A percentile compares a stretch with the other conserved stretches of the same genome.
These are phyloP conservation scores for Debaryomyces tyrocola DNA, from an alignment of 805 yeast species.

Conservation along the genomic window DNA sequence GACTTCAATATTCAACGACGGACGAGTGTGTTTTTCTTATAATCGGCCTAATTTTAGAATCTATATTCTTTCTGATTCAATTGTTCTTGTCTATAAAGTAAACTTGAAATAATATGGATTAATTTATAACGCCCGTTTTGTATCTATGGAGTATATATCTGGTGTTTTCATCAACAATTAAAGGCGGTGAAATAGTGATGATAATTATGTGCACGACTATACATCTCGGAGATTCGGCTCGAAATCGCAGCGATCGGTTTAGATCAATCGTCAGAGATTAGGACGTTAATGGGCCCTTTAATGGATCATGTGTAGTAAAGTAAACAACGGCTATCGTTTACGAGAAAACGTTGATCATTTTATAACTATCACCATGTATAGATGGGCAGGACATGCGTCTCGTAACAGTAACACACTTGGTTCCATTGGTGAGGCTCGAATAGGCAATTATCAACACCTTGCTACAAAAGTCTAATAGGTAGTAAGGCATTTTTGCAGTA, in stretches of 20 bases:
- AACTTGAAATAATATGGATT: too few species aligned
- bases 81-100: neutral
- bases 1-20: too few species aligned
- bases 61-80: neutral
- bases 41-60: too few species aligned
- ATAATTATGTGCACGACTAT: neutral
- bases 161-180: neutral
- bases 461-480: neutral
- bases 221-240: neutral
- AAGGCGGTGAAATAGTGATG: neutral
- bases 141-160: neutral
- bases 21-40: too few species aligned
- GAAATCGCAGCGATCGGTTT: neutral
- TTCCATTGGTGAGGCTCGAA: slow-evolving; percentile 1
- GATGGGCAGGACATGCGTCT: slow-evolving; percentile 3
- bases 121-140: too few species aligned
- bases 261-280: too few species aligned
- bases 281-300: too few species aligned
- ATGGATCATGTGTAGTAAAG: too few species aligned
- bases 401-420: neutral
- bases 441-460: neutral
- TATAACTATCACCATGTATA: slow-evolving; percentile 24
- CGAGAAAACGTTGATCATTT: slow-evolving; percentile 45
- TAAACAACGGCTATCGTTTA: slow-evolving; percentile 16
- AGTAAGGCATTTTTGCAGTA: neutral